Base-by-base conservation (phyloP, 139 green algal species). In the Chlorella vulgaris region DNA sequence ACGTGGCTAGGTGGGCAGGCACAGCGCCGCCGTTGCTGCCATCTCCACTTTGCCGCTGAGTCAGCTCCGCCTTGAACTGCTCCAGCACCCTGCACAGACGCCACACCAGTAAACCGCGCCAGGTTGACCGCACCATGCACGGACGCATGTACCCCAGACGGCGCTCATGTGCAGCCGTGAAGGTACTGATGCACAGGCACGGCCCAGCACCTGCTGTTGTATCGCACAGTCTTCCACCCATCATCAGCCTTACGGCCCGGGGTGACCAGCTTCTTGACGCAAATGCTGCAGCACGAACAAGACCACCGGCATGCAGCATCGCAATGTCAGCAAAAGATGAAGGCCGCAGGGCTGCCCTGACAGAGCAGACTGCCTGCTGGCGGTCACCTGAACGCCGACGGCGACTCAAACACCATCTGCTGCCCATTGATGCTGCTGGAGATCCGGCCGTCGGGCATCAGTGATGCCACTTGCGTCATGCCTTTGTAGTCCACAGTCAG, bases 191-290 rank as follows among this genome's bases (percentile, higher is more conserved):
- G 47, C 47, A 24, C n/a, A n/a, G n/a, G n/a, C n/a, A n/a, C 33
- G 18, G 3, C 1, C 43, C 6, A 42, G 13, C 40, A 93, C 89
- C 91, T 91, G 80, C 90, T 93, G 22, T 82, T 77, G 69, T 93
- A 94, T 74, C 91, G 91, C 58, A 97, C 91, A 1, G 89, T 93
- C 81, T 96, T 96, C 94, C 94, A 97, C 28, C 94, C 94, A 63
- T 97, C 94, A 77, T 97, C 93, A 19, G 93, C 93, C 74, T 97
- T 97, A 38, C 94, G 86, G 2, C 85, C 80, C 2, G 94, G 94
- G 83, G 94, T 96, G 28, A 95, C 83, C 29, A 94, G 83, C 21
- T 93, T 87, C 83, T 97, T 97, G 2, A 97, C 60, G 80, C 86
- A 92, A 81, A 97, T 95, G 68, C 87, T 93, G 80, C 95, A 97